A percentile compares a stretch with the other conserved stretches of the same genome.
Conservation (phyloP, 106 monocot genomes). For the Dioscorea alata region DNA sequence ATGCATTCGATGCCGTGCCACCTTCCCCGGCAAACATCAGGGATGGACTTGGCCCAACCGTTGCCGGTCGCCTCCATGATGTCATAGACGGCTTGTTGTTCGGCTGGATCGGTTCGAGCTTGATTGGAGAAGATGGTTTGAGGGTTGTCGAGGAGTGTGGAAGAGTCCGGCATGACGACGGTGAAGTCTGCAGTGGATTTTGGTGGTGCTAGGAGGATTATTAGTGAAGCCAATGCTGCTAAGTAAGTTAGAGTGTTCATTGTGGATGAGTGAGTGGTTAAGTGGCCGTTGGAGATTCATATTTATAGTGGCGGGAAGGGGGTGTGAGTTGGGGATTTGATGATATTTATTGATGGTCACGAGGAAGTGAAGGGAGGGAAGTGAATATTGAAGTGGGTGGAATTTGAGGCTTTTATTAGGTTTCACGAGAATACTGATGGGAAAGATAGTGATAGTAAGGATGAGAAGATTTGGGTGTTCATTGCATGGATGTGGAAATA, state of each 20-base stretch:
- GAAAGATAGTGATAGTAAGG: too few relatives aligned
- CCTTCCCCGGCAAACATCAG: conserved; percentile 74
- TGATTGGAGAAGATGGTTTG: conserved; percentile 44
- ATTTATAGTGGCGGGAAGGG: neutral
- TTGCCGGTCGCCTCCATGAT: conserved; percentile 90
- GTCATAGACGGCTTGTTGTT: conserved; percentile 76
- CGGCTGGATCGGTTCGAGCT: conserved; percentile 65
- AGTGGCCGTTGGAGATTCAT: neutral
- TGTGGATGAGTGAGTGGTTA: neutral
- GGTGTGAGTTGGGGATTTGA: neutral
- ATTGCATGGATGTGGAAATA: too few relatives aligned
- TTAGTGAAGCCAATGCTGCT: neutral
- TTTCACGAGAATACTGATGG: conserved; percentile 44
- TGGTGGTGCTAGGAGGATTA: conserved; percentile 3
- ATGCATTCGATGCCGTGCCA: conserved; percentile 99
- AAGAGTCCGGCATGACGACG: conserved; percentile 48
- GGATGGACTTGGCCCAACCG: conserved; percentile 64
- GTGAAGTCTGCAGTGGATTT: conserved; percentile 32
- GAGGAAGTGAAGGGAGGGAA: conserved; percentile 17
- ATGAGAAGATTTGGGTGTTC: too few relatives aligned
- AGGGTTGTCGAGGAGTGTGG: conserved; percentile 48
- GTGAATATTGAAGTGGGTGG: conserved; percentile 27
- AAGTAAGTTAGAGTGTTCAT: neutral
- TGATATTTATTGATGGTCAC: conserved; percentile 27
- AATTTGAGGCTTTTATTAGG: conserved; percentile 29